These are phyloP conservation scores for Arthromyces matolae DNA, from an alignment of 768 basidiomycete species.

Conservation along the genomic window DNA sequence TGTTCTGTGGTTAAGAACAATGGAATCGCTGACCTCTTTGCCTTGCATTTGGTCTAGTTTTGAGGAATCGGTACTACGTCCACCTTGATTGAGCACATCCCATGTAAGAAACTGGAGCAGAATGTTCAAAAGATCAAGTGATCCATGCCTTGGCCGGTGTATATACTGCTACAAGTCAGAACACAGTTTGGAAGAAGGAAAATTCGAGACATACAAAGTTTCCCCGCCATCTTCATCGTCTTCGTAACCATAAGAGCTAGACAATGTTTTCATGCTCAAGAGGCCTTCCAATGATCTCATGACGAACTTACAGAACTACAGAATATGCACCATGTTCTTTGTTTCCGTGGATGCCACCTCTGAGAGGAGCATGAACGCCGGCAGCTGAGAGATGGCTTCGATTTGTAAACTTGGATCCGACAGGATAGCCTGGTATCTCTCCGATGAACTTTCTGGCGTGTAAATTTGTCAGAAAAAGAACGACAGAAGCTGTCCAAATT, in stretches of 20 bases:
- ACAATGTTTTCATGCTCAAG: not conserved
- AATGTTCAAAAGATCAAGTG: not conserved
- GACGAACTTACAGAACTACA: slow-evolving; percentile 29
- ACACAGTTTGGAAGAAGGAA: not conserved
- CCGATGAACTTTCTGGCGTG: slow-evolving; percentile 23
- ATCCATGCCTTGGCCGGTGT: slow-evolving; percentile 19
- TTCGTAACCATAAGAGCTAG: slow-evolving; percentile 35
- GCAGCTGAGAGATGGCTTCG: slow-evolving; percentile 19
- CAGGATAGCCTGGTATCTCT: slow-evolving; percentile 23
- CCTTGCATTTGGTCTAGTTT: slow-evolving; percentile 12
- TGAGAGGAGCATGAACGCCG: slow-evolving; percentile 30
- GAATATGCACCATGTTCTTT: slow-evolving; percentile 32
- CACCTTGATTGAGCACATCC: slow-evolving; percentile 10
- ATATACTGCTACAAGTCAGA: slow-evolving; percentile 13
- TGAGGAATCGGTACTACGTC: slow-evolving; percentile 10
- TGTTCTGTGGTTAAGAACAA: not conserved
- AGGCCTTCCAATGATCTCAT: not conserved
- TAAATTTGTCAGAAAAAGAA: not conserved
- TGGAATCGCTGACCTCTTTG: slow-evolving; percentile 13
- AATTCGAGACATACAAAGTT: slow-evolving; percentile 27
- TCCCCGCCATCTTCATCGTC: slow-evolving; percentile 38
- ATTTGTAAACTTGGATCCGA: slow-evolving; percentile 20
- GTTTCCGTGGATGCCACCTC: slow-evolving; percentile 38
- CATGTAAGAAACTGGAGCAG: not conserved
- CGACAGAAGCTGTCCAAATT: not conserved